Conservation (phyloP, 345 rosid genomes). For the Punica granatum region DNA sequence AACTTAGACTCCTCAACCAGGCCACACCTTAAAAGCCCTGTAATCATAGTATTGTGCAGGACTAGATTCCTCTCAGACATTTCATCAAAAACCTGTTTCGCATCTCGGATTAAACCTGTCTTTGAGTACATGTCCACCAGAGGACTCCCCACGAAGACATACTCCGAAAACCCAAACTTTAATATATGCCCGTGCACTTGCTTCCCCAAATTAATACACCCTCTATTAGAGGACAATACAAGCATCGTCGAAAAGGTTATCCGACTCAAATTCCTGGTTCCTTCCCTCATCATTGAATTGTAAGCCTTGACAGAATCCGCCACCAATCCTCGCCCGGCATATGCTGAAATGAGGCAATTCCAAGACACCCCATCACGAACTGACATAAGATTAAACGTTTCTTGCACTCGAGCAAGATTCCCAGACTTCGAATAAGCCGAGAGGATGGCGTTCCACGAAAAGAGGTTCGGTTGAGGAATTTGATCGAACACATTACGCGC, state of each 20-base stretch:
- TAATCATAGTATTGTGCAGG: slow-evolving; percentile 64
- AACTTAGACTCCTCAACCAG: slow-evolving; percentile 49
- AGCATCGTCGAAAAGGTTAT: slow-evolving; percentile 76
- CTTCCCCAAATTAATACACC: slow-evolving; percentile 41
- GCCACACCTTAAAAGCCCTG: slow-evolving; percentile 58
- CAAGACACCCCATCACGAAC: slow-evolving; percentile 64
- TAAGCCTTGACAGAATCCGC: slow-evolving; percentile 46
- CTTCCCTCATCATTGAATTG: slow-evolving; percentile 58
- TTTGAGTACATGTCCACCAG: slow-evolving; percentile 83
- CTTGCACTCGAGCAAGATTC: slow-evolving; percentile 36
- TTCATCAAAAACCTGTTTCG: slow-evolving; percentile 50
- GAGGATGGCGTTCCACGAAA: slow-evolving; percentile 84
- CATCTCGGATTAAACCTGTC: slow-evolving; percentile 47
- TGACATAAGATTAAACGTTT: slow-evolving; percentile 50
- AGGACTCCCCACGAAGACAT: slow-evolving; percentile 61
- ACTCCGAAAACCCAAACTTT: slow-evolving; percentile 56
- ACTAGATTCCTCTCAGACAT: slow-evolving; percentile 46
- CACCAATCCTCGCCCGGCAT: slow-evolving; percentile 38
- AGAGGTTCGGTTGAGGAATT: slow-evolving; percentile 48
- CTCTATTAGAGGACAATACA: slow-evolving; percentile 40
- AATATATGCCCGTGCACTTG: slow-evolving; percentile 72
- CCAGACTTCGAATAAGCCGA: slow-evolving; percentile 72
- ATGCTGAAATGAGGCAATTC: slow-evolving; percentile 77
- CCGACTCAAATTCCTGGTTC: slow-evolving; percentile 40
- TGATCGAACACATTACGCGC: slow-evolving; percentile 64